Percentiles rank a stretch among this genome's conserved stretches.
Conservation (phyloP, 108 stramenopile genomes). For the Nannochloropsis salina region DNA sequence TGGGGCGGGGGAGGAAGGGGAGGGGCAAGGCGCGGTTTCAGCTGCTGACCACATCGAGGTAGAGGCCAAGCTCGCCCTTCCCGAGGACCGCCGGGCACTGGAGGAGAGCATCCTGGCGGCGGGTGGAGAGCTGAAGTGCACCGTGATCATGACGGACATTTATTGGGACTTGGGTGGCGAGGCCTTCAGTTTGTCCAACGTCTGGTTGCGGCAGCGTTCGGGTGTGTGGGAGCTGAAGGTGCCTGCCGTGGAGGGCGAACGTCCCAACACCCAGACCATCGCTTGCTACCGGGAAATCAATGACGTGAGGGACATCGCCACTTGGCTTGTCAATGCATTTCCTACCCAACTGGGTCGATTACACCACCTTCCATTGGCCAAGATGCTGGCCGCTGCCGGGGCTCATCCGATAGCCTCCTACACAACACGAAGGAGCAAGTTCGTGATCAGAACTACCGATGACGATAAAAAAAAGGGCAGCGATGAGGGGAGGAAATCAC, state of each 20-base stretch:
- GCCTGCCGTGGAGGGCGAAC: neutral
- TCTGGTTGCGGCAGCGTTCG: slow-evolving; percentile 8
- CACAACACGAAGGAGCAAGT: neutral
- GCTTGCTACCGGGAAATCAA: neutral
- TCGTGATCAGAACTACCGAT: neutral
- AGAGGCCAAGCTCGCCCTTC: neutral
- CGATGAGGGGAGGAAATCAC: neutral
- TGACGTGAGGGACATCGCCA: neutral
- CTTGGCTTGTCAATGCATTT: neutral
- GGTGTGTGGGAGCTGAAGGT: slow-evolving; percentile 4
- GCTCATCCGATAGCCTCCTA: neutral
- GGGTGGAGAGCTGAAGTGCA: slow-evolving; percentile 1
- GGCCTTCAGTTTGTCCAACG: neutral
- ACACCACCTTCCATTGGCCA: neutral
- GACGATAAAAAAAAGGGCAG: neutral
- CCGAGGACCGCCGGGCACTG: neutral
- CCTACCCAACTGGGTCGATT: neutral
- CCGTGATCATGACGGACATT: neutral
- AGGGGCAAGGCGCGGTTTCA: neutral
- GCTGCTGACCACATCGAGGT: neutral
- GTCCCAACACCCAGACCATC: neutral
- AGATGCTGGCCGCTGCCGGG: neutral
- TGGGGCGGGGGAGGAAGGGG: neutral
- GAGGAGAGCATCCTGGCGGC: neutral
- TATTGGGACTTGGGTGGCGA: slow-evolving; percentile 5